Evolutionary conservation across 2,329 filamentous ascomycete species (phyloP).

Genomic region (Fusarium papillatum): DNA sequence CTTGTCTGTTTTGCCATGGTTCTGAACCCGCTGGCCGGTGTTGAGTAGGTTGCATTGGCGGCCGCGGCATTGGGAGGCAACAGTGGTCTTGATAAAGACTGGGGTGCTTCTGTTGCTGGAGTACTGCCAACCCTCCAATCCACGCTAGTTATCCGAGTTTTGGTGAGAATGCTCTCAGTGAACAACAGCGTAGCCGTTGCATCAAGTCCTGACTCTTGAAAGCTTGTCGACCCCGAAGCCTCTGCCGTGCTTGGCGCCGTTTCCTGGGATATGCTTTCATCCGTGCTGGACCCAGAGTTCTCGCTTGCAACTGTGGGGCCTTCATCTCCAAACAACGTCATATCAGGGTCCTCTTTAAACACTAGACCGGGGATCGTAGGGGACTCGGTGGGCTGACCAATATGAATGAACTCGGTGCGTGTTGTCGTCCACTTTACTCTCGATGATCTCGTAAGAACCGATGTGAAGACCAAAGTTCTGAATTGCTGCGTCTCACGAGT

Average conservation of each 20-base stretch:
- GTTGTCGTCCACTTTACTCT: slow-evolving; percentile 31
- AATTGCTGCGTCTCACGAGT: slow-evolving; percentile 5
- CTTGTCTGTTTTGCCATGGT: slow-evolving; percentile 40
- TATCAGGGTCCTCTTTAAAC: slow-evolving; percentile 27
- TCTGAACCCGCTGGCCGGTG: slow-evolving; percentile 38
- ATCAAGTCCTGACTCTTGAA: neutral
- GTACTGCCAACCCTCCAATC: neutral
- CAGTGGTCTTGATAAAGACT: neutral
- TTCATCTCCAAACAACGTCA: slow-evolving; percentile 13
- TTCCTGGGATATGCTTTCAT: neutral
- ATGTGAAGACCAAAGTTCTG: slow-evolving; percentile 36
- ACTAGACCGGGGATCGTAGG: slow-evolving; percentile 18
- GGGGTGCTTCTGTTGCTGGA: slow-evolving; percentile 11
- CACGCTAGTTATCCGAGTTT: slow-evolving; percentile 7
- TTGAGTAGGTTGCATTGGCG: slow-evolving; percentile 15
- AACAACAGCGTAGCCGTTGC: neutral
- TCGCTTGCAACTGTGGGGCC: neutral
- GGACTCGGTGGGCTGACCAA: slow-evolving; percentile 13
- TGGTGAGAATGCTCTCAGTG: neutral
- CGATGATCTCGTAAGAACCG: slow-evolving; percentile 36
- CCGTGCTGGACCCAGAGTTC: neutral
- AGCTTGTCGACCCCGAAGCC: slow-evolving; percentile 7
- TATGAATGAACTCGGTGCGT: slow-evolving; percentile 27
- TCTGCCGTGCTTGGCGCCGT: neutral
- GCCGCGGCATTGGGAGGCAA: neutral